Evolutionary conservation across 257 asterid genomes (phyloP), one percentile per base, ranked within the genome.

Genomic region (Voacanga thouarsii): DNA sequence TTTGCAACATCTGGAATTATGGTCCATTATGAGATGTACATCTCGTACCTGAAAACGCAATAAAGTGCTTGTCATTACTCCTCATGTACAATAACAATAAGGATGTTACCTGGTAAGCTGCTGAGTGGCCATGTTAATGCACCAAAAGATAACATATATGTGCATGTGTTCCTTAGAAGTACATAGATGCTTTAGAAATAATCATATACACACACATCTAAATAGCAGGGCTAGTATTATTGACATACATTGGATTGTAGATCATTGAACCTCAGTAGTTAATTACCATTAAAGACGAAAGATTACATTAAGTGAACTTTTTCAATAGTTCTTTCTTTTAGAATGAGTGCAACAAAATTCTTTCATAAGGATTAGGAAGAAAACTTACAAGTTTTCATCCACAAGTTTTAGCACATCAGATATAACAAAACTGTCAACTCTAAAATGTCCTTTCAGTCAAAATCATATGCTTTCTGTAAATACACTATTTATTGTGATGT

Each of bases 21-120:
- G 96, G 78, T 91, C 96, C 90, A 89, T 87, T 77, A 91, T 87
- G 65, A 91, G 91, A 75, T 86, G 89, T 51, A 91, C 96, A 80
- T 91, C 96, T 85, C 94, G 86, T 65, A 91, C 94, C 96, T 91
- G 79, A 33, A 82, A 70, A 57, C 28, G 64, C 28, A 49, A 12
- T 43, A 43, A 43, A 43, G 47, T 1, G 47, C 37, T 33, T 43
- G 47, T 43, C 47, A 43, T 43, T 43, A 43, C 6, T 43, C 4
- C 6, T 43, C 9, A 6, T 43, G 47, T 24, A 45, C 15, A 77
- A 37, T 67, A 41, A 53, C n/a, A 28, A 28, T 41, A 19, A 44
- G 71, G 26, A 53, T 55, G 41, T 55, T 33, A 16, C 33, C 9
- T 19, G 26, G 23, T 5, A 64, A 64, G 70, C 43, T 3, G 23